These are phyloP conservation scores for Croton laevigatus DNA, from an alignment of 441 rosid species.

Conservation along the genomic window DNA sequence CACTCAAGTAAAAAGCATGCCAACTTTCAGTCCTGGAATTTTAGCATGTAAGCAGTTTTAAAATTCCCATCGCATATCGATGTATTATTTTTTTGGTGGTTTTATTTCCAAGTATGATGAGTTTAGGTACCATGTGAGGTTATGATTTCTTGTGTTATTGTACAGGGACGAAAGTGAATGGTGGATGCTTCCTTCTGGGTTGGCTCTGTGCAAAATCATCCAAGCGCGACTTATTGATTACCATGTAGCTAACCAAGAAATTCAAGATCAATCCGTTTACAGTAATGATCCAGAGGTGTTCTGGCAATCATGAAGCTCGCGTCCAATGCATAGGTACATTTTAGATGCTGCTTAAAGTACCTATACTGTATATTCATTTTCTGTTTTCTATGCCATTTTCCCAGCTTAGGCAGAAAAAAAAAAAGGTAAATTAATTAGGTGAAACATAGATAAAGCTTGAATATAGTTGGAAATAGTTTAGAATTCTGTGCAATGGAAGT, in stretches of 20 bases:
- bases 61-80: neutral
- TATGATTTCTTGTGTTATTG: neutral
- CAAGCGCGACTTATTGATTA: constrained; percentile 72
- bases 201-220: constrained; percentile 63
- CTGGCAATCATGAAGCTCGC: constrained; percentile 64
- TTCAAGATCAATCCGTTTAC: constrained; percentile 80
- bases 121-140: too few species aligned
- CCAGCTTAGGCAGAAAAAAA: neutral
- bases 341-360: constrained; percentile 1
- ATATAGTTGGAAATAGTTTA: neutral
- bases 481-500: neutral
- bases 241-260: constrained; percentile 85
- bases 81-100: neutral
- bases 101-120: neutral
- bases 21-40: constrained; percentile 82
- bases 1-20: constrained; percentile 53
- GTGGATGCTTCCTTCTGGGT: constrained; percentile 90
- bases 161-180: constrained; percentile 94
- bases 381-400: neutral
- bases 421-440: neutral
- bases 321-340: neutral
- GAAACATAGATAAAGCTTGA: neutral
- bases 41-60: constrained; percentile 55
- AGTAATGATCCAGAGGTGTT: constrained; percentile 65
- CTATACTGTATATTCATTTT: too few species aligned